Evolutionary conservation across 176 grass and related monocot genomes (phyloP), one percentile per base, ranked within the genome.

Genomic region (Triticum timopheevii): DNA sequence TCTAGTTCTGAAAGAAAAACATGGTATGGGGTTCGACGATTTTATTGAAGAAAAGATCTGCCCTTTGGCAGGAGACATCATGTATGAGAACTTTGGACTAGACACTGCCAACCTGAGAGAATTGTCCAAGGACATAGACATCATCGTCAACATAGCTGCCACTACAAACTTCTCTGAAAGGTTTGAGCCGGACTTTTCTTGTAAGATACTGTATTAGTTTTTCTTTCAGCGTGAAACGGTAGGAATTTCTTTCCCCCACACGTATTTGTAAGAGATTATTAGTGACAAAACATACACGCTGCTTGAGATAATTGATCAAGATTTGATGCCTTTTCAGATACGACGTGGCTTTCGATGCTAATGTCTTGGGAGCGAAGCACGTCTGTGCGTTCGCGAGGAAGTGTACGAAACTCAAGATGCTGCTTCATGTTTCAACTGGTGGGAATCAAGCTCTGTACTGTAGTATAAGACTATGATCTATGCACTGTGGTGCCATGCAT

Each of bases 391-490:
- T 93, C 63, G 92, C 85, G 35, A 90, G 80, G 34, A 85, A 85
- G 73, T 93, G 92, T 76, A 69, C 38, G 11, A 85, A 88, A 13
- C 80, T 90, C 6, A 86, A 90, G 65, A 88, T 93, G 88, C 71
- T 93, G 24, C 91, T 93, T 72, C 91, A 93, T 68, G 91, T 93
- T 68, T 93, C 91, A 36, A 90, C 88, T 64, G 92, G 92, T 93
- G 83, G 20, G 50, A 52, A 23, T 35, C 23, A 36, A 49, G 42
- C 42, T 36, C 35, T 36, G 6, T 36, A 36, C 36, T 8, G 36
- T 8, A 38, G 36, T 38, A 38, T 24, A 77, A 33, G 4, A 25
- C 22, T 35, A 38, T 8, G 19, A 35, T 36, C 10, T 56, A 35
- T 74, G 4, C 17, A 78, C 5, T 79, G 10, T 62, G n/a, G 61